These are phyloP conservation scores for Colletotrichum magnum DNA, from an alignment of 2,329 filamentous ascomycete species.

Conservation along the genomic window DNA sequence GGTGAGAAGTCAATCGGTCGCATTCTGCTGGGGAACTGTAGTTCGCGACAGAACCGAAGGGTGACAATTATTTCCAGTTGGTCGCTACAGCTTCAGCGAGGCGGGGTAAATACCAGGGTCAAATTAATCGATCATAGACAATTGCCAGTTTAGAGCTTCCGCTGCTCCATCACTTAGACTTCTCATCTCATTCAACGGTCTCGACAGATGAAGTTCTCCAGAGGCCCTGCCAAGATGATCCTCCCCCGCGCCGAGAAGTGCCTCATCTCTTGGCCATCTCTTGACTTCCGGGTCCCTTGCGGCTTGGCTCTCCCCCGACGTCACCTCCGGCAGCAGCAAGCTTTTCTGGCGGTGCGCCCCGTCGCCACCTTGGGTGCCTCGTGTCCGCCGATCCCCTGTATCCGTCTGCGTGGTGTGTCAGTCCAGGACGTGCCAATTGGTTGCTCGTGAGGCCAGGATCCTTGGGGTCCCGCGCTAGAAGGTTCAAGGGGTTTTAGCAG, in stretches of 20 bases:
- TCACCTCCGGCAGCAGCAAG: constrained; percentile 28
- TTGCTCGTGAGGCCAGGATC: background rate
- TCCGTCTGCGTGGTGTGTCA: background rate
- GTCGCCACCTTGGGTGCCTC: constrained; percentile 16
- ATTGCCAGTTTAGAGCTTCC: too few relatives aligned
- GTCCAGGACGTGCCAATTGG: constrained; percentile 9
- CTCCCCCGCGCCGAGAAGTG: constrained; percentile 28
- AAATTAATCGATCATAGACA: too few relatives aligned
- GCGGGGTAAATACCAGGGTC: too few relatives aligned
- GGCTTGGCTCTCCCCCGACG: constrained; percentile 35
- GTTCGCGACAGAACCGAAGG: too few relatives aligned
- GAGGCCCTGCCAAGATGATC: constrained; percentile 18
- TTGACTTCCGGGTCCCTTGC: background rate
- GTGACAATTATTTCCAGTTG: too few relatives aligned
- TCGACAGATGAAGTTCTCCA: background rate
- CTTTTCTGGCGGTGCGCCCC: constrained; percentile 33
- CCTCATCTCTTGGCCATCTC: constrained; percentile 40
- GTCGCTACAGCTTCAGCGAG: too few relatives aligned
- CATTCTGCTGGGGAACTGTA: too few relatives aligned
- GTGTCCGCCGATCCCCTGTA: constrained; percentile 23
- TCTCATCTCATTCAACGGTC: background rate
- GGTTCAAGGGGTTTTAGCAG: background rate
- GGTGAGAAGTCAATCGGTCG: too few relatives aligned
- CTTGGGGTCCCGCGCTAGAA: background rate
- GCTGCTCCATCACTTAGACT: background rate